Percentiles rank a stretch among this genome's conserved stretches.
Evolutionary conservation across 2,329 filamentous ascomycete genomes (phyloP).

Genomic region (Exophiala viscosa): DNA sequence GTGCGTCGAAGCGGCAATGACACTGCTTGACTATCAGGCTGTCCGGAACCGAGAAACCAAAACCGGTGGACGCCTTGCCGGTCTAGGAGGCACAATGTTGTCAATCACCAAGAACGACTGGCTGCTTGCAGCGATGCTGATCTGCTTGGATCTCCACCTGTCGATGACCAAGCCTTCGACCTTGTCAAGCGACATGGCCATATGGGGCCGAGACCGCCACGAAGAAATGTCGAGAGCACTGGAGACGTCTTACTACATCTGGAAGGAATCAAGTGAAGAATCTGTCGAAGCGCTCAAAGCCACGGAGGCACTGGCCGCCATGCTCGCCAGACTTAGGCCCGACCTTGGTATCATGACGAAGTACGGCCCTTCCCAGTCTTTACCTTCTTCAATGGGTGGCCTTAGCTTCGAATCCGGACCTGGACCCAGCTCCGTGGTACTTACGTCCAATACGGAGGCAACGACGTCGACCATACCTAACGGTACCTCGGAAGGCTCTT

Average conservation of each 20-base stretch:
- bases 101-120: background rate
- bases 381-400: no score
- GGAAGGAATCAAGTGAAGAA: background rate
- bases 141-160: background rate
- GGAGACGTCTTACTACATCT: background rate
- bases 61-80: background rate
- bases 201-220: background rate
- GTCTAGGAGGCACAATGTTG: background rate
- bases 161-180: background rate
- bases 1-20: background rate
- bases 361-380: background rate
- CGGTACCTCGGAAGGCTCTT: background rate
- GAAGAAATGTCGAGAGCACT: background rate
- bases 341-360: background rate
- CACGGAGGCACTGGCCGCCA: background rate
- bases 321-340: background rate
- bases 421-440: no score
- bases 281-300: background rate
- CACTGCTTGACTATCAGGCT: background rate
- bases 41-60: background rate
- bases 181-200: background rate
- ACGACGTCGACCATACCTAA: background rate
- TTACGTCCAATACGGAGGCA: background rate
- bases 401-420: no score
- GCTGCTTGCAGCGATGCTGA: slow-evolving; percentile 1